phyloP scores from a whole-genome alignment of 345 rosid species.

The Conringia planisiliqua region DNA sequence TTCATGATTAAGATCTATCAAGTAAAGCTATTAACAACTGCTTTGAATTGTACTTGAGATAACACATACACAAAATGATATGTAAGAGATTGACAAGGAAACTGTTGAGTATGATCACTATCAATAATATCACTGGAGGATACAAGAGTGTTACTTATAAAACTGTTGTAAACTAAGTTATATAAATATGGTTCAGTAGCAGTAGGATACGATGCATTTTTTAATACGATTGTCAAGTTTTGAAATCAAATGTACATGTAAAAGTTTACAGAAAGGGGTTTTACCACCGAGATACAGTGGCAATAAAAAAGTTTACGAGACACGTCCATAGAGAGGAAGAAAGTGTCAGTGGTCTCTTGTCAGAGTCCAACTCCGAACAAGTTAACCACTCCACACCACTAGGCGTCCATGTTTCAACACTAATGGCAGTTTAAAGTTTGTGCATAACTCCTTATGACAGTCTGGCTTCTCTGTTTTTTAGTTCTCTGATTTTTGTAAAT shows the following conservation, averaged over 20 bases:
- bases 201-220: background rate
- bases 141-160: background rate
- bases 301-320: too few species aligned
- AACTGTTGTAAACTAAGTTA: background rate
- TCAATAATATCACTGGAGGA: background rate
- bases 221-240: background rate
- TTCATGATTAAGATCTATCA: slow-evolving; percentile 4
- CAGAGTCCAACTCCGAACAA: too few species aligned
- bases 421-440: too few species aligned
- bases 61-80: slow-evolving; percentile 5
- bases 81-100: slow-evolving; percentile 1
- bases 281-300: too few species aligned
- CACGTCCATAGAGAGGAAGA: too few species aligned
- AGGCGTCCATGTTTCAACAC: too few species aligned
- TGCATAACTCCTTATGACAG: too few species aligned
- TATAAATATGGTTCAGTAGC: background rate
- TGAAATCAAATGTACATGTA: background rate
- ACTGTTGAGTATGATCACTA: slow-evolving; percentile 7
- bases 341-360: too few species aligned
- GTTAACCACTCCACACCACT: too few species aligned
- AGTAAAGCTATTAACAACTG: background rate
- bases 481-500: too few species aligned
- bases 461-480: too few species aligned
- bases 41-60: slow-evolving; percentile 10
- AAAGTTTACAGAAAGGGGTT: too few species aligned